phyloP scores from a whole-genome alignment of 2,329 filamentous ascomycete genomes.

The Exophiala oligosperma region DNA sequence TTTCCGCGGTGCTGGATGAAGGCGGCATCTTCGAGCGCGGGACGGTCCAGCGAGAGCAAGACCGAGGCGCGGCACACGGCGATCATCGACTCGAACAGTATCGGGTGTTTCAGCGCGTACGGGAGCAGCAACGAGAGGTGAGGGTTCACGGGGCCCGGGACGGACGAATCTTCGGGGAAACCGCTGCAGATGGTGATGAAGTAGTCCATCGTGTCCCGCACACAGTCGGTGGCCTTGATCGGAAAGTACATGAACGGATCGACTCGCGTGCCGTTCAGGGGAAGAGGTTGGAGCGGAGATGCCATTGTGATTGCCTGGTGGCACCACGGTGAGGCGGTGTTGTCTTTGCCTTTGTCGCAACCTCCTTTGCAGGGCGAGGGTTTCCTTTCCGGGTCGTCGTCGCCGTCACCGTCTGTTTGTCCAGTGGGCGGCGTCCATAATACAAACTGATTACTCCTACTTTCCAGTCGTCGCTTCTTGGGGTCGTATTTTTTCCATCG shows the following conservation, averaged over 20 bases:
- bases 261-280: slow-evolving; percentile 20
- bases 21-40: slow-evolving; percentile 22
- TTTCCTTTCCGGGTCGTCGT: not conserved
- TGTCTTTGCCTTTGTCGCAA: not conserved
- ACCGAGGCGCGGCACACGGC: slow-evolving; percentile 26
- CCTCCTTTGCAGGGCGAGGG: not conserved
- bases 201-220: slow-evolving; percentile 23
- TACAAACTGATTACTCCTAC: slow-evolving; percentile 12
- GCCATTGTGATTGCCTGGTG: not conserved
- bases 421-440: slow-evolving; percentile 15
- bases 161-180: not conserved
- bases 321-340: not conserved
- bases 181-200: slow-evolving; percentile 22
- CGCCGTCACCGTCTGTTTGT: not conserved
- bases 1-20: slow-evolving; percentile 27
- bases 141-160: slow-evolving; percentile 16
- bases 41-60: slow-evolving; percentile 21
- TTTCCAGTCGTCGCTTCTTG: slow-evolving; percentile 1
- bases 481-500: slow-evolving; percentile 22
- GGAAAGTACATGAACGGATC: slow-evolving; percentile 23
- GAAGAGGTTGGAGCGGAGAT: slow-evolving; percentile 22
- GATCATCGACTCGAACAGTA: slow-evolving; percentile 28
- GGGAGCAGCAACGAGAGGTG: slow-evolving; percentile 27
- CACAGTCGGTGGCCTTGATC: slow-evolving; percentile 22
- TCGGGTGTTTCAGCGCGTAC: slow-evolving; percentile 22